Evolutionary conservation across 140 eudicot genomes (phyloP).

Genomic region (Erigeron philadelphicus): DNA sequence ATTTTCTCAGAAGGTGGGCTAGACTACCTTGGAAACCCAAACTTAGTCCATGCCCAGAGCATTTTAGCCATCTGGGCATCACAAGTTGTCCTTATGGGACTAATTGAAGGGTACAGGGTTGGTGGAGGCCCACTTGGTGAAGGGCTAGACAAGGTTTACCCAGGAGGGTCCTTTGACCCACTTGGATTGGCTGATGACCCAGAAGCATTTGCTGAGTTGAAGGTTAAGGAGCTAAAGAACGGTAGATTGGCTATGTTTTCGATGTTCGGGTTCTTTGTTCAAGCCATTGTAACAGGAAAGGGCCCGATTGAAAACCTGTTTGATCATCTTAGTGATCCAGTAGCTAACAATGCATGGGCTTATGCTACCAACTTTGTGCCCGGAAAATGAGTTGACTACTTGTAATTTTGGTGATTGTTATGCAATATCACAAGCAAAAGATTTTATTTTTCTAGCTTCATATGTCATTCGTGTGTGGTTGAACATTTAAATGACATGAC

Average conservation of each 20-base stretch:
- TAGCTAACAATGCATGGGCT: slow-evolving; percentile 85
- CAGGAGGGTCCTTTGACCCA: slow-evolving; percentile 89
- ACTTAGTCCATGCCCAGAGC: slow-evolving; percentile 81
- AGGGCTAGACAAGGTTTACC: slow-evolving; percentile 71
- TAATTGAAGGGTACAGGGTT: slow-evolving; percentile 70
- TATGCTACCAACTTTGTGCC: slow-evolving; percentile 91
- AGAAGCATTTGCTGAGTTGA: slow-evolving; percentile 82
- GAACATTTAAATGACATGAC: neutral
- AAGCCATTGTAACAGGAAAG: slow-evolving; percentile 87
- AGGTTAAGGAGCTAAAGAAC: slow-evolving; percentile 87
- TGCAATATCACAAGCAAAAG: slow-evolving; percentile 16
- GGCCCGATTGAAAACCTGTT: slow-evolving; percentile 65
- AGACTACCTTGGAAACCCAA: slow-evolving; percentile 84
- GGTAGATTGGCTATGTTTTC: slow-evolving; percentile 88
- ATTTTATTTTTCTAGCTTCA: slow-evolving; percentile 15
- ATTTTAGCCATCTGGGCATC: slow-evolving; percentile 76
- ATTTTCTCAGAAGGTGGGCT: slow-evolving; percentile 89
- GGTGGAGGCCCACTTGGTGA: slow-evolving; percentile 92
- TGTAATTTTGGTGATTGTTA: slow-evolving; percentile 20
- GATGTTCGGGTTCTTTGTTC: slow-evolving; percentile 89
- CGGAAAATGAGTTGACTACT: slow-evolving; percentile 48
- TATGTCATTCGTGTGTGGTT: neutral
- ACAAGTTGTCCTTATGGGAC: slow-evolving; percentile 89
- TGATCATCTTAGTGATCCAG: slow-evolving; percentile 71
- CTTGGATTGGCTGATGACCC: slow-evolving; percentile 88